Evolutionary conservation across 2,329 filamentous ascomycete genomes (phyloP).

Genomic region (Calonectria montana): DNA sequence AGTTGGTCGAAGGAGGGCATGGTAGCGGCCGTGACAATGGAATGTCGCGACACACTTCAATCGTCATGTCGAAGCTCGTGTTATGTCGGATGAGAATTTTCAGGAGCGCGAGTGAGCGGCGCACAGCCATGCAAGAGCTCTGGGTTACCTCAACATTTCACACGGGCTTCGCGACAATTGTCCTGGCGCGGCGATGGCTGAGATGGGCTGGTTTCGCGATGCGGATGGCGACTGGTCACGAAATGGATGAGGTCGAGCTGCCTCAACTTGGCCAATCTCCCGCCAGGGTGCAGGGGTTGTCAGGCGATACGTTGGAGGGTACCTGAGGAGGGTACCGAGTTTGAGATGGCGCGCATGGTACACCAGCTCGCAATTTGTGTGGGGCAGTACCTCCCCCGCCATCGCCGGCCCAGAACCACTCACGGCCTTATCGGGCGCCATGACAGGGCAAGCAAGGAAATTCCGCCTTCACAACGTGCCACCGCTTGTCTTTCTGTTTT

Average conservation of each 20-base stretch:
- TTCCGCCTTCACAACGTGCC: conserved; percentile 17
- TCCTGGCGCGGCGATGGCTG: not conserved
- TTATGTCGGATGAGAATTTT: conserved; percentile 18
- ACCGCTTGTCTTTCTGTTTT: conserved; percentile 7
- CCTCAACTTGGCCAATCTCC: conserved; percentile 11
- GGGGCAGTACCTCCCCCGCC: conserved; percentile 33
- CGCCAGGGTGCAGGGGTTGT: conserved; percentile 7
- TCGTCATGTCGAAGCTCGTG: conserved; percentile 38
- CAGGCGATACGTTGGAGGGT: conserved; percentile 12
- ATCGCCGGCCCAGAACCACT: conserved; percentile 30
- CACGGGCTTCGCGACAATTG: not conserved
- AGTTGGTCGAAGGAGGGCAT: conserved; percentile 64
- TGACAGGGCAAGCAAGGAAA: conserved; percentile 20
- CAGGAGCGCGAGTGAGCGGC: conserved; percentile 16
- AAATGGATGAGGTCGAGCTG: conserved; percentile 19
- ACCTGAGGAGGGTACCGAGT: conserved; percentile 6
- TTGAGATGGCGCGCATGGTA: conserved; percentile 24
- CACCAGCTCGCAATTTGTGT: conserved; percentile 21
- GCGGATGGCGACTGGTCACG: not conserved
- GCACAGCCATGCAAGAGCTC: conserved; percentile 26
- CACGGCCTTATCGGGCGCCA: conserved; percentile 36
- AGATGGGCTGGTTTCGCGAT: not conserved
- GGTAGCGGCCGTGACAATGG: conserved; percentile 37
- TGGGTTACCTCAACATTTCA: conserved; percentile 4
- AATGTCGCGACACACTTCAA: conserved; percentile 38